phyloP scores from a whole-genome alignment of 306 rosid genomes.

The Ceratonia siliqua region DNA sequence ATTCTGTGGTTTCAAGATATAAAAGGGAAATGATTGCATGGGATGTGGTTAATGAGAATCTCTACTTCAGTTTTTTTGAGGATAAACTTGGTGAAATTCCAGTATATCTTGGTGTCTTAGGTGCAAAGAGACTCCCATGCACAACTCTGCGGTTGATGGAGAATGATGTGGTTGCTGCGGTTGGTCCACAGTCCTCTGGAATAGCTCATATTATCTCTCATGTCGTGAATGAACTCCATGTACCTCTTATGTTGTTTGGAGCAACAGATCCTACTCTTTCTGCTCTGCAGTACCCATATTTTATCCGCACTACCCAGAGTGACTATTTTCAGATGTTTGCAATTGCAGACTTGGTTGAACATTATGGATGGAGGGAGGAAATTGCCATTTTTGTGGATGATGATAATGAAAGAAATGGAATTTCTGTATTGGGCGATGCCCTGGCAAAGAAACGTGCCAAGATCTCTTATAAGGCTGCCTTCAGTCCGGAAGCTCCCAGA shows the following conservation, averaged over 20 bases:
- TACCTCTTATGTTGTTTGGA: constrained; percentile 86
- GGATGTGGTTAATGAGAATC: constrained; percentile 82
- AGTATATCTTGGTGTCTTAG: no score
- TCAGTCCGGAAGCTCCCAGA: constrained; percentile 54
- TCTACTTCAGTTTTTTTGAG: constrained; percentile 68
- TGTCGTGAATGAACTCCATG: constrained; percentile 81
- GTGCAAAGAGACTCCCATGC: no score
- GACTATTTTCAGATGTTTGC: constrained; percentile 87
- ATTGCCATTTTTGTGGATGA: constrained; percentile 88
- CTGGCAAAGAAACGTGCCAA: constrained; percentile 67
- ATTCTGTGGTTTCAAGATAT: constrained; percentile 69
- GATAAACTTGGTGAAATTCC: constrained; percentile 51
- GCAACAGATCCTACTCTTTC: constrained; percentile 89
- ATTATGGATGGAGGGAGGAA: constrained; percentile 76
- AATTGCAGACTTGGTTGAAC: constrained; percentile 68
- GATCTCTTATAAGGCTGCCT: constrained; percentile 80
- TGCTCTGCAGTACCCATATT: constrained; percentile 78
- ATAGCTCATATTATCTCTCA: constrained; percentile 90
- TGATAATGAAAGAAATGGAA: constrained; percentile 86
- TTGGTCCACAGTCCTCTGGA: constrained; percentile 97
- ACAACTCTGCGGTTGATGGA: constrained; percentile 91
- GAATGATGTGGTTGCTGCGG: constrained; percentile 65
- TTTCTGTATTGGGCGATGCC: constrained; percentile 78
- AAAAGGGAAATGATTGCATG: constrained; percentile 68
- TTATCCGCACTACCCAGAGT: constrained; percentile 73